A percentile compares a stretch with the other conserved stretches of the same genome.
Conservation (phyloP, 768 basidiomycete species). For the Termitomyces sp. region DNA sequence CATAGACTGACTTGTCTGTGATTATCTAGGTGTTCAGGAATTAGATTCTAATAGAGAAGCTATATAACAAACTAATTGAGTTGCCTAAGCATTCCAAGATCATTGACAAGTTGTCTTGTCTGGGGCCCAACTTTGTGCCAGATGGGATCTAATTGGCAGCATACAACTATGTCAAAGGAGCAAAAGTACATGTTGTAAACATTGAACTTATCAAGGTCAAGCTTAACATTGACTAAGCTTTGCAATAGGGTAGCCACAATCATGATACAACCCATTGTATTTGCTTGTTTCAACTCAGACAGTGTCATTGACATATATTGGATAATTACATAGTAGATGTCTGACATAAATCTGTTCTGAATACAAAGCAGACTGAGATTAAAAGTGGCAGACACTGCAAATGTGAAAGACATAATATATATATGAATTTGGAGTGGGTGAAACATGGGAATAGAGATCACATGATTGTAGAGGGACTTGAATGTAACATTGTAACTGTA, state of each 20-base stretch:
- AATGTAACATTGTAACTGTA: too few relatives aligned
- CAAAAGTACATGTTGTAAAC: constrained; percentile 92
- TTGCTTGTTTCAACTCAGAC: constrained; percentile 83
- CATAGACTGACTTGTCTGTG: too few relatives aligned
- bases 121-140: constrained; percentile 96
- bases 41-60: too few relatives aligned
- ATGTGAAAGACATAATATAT: too few relatives aligned
- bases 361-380: too few relatives aligned
- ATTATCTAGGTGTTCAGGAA: too few relatives aligned
- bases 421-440: too few relatives aligned
- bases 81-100: constrained; percentile 78
- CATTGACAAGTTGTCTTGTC: constrained; percentile 87
- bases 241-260: not conserved
- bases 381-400: too few relatives aligned
- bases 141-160: constrained; percentile 84
- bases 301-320: constrained; percentile 93
- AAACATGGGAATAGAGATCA: too few relatives aligned
- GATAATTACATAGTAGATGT: constrained; percentile 87
- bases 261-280: constrained; percentile 49
- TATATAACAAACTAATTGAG: constrained; percentile 60
- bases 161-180: constrained; percentile 85
- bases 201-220: constrained; percentile 90
- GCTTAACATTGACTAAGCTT: constrained; percentile 33
- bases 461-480: too few relatives aligned
- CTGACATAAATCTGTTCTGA: too few relatives aligned